These are phyloP conservation scores for Plasmodium coatneyi DNA, from an alignment of 169 alveolate species.

Conservation along the genomic window DNA sequence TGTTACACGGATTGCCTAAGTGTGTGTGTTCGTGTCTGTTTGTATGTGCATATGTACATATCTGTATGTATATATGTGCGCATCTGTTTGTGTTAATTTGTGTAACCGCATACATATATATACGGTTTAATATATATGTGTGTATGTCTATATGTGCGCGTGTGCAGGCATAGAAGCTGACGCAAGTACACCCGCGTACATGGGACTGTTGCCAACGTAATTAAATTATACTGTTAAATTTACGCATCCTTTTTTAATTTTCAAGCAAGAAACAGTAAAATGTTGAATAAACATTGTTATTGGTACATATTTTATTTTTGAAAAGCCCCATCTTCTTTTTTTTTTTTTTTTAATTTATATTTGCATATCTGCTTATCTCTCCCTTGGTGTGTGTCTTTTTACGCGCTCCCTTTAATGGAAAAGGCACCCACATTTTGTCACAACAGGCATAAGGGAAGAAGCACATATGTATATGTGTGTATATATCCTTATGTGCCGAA, in stretches of 20 bases:
- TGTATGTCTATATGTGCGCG: neutral
- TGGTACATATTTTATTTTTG: conserved; percentile 35
- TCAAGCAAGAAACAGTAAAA: conserved; percentile 5
- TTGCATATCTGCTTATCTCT: neutral
- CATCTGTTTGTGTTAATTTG: neutral
- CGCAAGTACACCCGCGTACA: conserved; percentile 10
- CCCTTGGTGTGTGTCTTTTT: neutral
- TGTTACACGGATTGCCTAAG: conserved; percentile 10
- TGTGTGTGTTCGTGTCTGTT: neutral
- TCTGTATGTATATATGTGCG: neutral
- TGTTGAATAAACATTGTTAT: neutral
- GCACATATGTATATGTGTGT: neutral
- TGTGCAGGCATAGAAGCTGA: neutral
- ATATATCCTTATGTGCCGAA: neutral
- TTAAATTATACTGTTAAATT: conserved; percentile 28
- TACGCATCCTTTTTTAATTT: conserved; percentile 22
- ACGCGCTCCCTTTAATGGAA: conserved; percentile 11
- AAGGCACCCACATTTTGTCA: neutral
- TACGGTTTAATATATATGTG: neutral
- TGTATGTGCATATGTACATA: neutral
- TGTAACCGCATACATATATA: neutral
- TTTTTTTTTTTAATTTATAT: neutral
- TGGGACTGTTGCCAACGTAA: conserved; percentile 23
- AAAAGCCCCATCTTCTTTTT: conserved; percentile 19
- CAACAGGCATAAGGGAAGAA: neutral